A percentile compares a stretch with the other conserved stretches of the same genome.
Evolutionary conservation across 2,329 filamentous ascomycete species (phyloP).

Genomic region (Cyanodermella asteris): DNA sequence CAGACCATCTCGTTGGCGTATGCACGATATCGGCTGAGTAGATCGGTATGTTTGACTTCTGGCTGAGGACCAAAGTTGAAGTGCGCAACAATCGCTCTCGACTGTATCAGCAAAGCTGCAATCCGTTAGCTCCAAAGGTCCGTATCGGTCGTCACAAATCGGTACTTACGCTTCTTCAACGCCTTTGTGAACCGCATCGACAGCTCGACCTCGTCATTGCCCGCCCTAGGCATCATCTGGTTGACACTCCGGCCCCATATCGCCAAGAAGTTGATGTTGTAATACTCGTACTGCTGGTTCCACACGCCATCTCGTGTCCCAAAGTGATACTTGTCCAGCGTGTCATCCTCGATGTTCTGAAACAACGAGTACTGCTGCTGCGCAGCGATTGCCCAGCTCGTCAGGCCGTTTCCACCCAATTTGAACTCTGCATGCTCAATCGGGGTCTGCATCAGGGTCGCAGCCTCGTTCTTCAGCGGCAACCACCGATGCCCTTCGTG

Average conservation of each 20-base stretch:
- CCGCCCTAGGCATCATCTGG: conserved; percentile 22
- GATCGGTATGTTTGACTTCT: conserved; percentile 26
- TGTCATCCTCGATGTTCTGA: conserved; percentile 26
- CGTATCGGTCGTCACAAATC: conserved; percentile 1
- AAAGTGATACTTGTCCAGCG: conserved; percentile 27
- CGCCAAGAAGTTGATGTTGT: conserved; percentile 32
- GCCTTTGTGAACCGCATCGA: conserved; percentile 17
- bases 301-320: conserved; percentile 14
- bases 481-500: conserved; percentile 28
- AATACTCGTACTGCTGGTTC: conserved; percentile 27
- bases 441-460: conserved; percentile 22
- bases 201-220: conserved; percentile 24
- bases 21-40: conserved; percentile 29
- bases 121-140: too few relatives aligned
- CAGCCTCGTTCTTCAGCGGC: conserved; percentile 19
- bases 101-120: conserved; percentile 27
- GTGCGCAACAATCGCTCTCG: conserved; percentile 30
- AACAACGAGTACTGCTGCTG: conserved; percentile 24
- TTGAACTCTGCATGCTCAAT: conserved; percentile 27
- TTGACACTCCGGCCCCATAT: conserved; percentile 30
- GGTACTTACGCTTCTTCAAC: conserved; percentile 15
- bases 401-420: conserved; percentile 20
- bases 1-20: conserved; percentile 25
- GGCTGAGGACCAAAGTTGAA: conserved; percentile 25
- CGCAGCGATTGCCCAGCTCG: conserved; percentile 29